Conservation (phyloP, 1,284 basidiomycete species). For the Violaceomyces palustris region DNA sequence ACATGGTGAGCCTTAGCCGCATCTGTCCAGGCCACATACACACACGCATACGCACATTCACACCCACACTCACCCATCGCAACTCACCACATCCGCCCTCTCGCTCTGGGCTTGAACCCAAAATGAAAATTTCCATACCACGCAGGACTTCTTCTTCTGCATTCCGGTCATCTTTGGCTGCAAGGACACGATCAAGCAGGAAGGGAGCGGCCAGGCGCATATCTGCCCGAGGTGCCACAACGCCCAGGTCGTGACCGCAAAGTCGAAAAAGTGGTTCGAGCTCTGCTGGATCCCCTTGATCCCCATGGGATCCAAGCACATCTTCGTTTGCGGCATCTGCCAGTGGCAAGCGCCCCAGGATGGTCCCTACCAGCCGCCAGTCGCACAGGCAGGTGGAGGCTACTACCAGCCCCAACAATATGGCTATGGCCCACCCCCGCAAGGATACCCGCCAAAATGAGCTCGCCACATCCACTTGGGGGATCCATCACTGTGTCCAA, state of each 20-base stretch:
- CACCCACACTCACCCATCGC: no score
- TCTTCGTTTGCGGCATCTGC: constrained; percentile 49
- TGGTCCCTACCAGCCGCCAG: constrained; percentile 39
- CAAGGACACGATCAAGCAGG: constrained; percentile 48
- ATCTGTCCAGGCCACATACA: no score
- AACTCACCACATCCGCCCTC: no score
- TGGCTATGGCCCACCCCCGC: constrained; percentile 25
- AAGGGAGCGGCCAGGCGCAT: constrained; percentile 42
- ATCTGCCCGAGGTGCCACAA: constrained; percentile 51
- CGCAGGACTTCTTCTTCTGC: constrained; percentile 45
- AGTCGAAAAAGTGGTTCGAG: constrained; percentile 48
- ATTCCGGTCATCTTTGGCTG: constrained; percentile 49
- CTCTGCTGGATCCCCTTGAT: constrained; percentile 50
- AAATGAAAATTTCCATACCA: background rate
- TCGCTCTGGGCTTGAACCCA: no score
- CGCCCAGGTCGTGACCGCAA: constrained; percentile 45
- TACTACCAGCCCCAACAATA: constrained; percentile 31
- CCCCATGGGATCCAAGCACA: constrained; percentile 38
- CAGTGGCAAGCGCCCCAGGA: constrained; percentile 43
- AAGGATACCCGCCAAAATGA: constrained; percentile 30
- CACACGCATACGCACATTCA: no score
- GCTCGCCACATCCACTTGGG: background rate
- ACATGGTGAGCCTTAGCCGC: no score
- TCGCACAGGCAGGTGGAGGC: constrained; percentile 19
- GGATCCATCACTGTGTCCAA: no score